Evolutionary conservation across 1,284 basidiomycete genomes (phyloP), one percentile per base, ranked within the genome.

Genomic region (Apiotrichum sp.): DNA sequence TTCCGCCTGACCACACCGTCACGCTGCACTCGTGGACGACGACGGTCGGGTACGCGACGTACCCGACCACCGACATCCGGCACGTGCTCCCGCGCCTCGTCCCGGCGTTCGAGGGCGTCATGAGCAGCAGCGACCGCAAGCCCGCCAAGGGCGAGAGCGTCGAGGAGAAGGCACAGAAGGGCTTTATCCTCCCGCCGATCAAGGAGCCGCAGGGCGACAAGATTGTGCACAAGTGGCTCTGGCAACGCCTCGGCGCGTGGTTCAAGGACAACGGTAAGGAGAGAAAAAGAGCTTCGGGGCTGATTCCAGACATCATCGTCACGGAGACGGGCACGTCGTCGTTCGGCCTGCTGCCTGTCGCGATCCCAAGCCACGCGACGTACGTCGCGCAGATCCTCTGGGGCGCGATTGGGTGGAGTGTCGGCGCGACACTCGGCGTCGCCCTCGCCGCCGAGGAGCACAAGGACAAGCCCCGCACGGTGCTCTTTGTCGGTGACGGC

Each of bases 21-120:
- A 78, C 93, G 84, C 80, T 97, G 10, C 93, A 97, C 75, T 92
- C 89, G 0, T 84, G 85, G 65, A 81, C 87, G 61, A 88, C 86
- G 4, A 81, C 81, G 55, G 80, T 93, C 48, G 71, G 74, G 47
- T 78, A 77, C 66, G 79, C 78, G 9, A 59, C 71, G 31, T 81
- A 76, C 65, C 73, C 77, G 1, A 75, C 73, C 32, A 77, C 80
- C n/a, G 75, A 77, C 47, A 76, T 80, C 62, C 74, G 77, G 44
- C 72, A 74, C 57, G 65, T 80, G 52, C 65, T 80, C 3, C 78
- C 79, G 8, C 65, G 64, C 35, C 68, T 80, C 39, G 65, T 71
- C 16, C 69, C 68, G 10, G 63, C 68, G 22, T 73, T 79, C 58
- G 48, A 62, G n/a, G 45, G 63, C 43, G 68, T 69, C 16, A 61